Percentiles rank a stretch among this genome's conserved stretches.
phyloP scores from a whole-genome alignment of 306 rosid species.

The Senna tora region DNA sequence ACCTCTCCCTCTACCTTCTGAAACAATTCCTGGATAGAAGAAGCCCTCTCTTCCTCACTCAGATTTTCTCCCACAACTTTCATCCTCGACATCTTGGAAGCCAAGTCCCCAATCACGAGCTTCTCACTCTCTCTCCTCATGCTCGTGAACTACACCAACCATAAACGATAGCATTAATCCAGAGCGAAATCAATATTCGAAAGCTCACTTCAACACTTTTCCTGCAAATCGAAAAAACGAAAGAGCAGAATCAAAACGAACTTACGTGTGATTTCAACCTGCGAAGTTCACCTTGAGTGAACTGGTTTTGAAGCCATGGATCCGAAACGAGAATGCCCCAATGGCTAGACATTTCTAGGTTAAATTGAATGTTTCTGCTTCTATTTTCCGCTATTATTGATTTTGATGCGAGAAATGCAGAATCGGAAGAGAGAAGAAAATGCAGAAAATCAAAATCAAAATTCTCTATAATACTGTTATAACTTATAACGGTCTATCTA shows the following conservation, averaged over 20 bases:
- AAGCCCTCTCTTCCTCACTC: conserved; percentile 86
- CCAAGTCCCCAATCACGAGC: conserved; percentile 75
- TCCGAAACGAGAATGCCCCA: conserved; percentile 98
- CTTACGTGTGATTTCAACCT: conserved; percentile 81
- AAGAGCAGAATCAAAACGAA: conserved; percentile 1
- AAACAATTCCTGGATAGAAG: conserved; percentile 69
- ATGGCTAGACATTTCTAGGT: conserved; percentile 62
- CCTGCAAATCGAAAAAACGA: background rate
- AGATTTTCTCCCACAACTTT: conserved; percentile 89
- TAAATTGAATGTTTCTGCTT: conserved; percentile 7
- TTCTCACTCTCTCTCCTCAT: conserved; percentile 85
- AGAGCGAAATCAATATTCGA: background rate
- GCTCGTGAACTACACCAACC: conserved; percentile 65
- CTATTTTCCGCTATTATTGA: conserved; percentile 10
- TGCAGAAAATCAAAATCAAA: background rate
- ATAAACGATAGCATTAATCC: conserved; percentile 25
- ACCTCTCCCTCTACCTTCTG: conserved; percentile 75
- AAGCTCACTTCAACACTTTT: background rate
- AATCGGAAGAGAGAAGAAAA: conserved; percentile 1
- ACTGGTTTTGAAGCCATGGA: conserved; percentile 97
- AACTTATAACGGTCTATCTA: background rate
- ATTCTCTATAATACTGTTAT: background rate
- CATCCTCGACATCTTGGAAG: conserved; percentile 83
- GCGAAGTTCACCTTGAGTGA: conserved; percentile 97
- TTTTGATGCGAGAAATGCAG: background rate